Evolutionary conservation across 768 basidiomycete genomes (phyloP).

Genomic region (Podaxis carcinomalis): DNA sequence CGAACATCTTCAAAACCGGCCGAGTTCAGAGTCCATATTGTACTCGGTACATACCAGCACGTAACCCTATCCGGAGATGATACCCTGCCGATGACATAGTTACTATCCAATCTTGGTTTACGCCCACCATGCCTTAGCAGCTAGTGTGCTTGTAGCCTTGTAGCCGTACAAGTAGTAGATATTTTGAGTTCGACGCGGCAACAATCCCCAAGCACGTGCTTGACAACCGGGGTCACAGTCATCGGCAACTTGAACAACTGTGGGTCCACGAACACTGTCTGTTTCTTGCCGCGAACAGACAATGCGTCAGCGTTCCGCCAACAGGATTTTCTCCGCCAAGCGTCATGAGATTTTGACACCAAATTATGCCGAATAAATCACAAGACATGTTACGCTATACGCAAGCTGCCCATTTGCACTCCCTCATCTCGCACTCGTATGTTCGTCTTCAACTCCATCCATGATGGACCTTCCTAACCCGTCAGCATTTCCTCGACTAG

Average conservation of each 20-base stretch:
- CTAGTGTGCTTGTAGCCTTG: constrained; percentile 12
- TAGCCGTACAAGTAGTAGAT: constrained; percentile 80
- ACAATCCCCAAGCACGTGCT: constrained; percentile 95
- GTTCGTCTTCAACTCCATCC: constrained; percentile 56
- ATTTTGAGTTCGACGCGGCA: constrained; percentile 92
- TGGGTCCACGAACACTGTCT: constrained; percentile 26
- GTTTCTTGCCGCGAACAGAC: constrained; percentile 3
- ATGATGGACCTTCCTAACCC: constrained; percentile 44
- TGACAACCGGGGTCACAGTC: constrained; percentile 87
- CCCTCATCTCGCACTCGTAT: constrained; percentile 86
- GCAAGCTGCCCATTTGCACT: constrained; percentile 73
- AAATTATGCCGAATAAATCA: constrained; percentile 47
- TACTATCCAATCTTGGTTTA: too few relatives aligned
- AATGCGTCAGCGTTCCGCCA: neutral
- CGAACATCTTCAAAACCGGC: constrained; percentile 92
- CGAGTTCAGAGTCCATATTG: constrained; percentile 63
- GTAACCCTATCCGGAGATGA: constrained; percentile 98
- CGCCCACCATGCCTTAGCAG: too few relatives aligned
- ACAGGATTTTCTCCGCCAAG: neutral
- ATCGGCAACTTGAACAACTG: constrained; percentile 57
- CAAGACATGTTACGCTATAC: constrained; percentile 60
- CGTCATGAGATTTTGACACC: constrained; percentile 17
- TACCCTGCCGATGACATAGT: constrained; percentile 48
- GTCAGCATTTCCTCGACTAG: neutral
- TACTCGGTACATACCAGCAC: constrained; percentile 77